A percentile compares a stretch with the other conserved stretches of the same genome.
Evolutionary conservation across 148 eudicot genomes (phyloP).

Genomic region (Selenicereus undatus): DNA sequence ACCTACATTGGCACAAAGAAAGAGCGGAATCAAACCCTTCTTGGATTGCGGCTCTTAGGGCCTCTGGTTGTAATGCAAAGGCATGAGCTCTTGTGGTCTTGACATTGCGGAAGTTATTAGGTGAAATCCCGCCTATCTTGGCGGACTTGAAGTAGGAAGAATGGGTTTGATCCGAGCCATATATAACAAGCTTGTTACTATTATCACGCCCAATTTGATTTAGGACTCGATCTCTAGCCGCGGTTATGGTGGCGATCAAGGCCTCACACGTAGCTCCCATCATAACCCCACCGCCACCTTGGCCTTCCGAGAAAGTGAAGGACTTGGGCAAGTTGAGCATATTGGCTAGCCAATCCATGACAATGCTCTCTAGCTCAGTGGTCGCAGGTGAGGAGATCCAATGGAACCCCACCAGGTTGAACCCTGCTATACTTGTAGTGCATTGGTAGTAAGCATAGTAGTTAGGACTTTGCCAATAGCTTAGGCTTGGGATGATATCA

Average conservation of each 20-base stretch:
- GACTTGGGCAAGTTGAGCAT: constrained; percentile 26
- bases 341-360: constrained; percentile 39
- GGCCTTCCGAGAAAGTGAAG: constrained; percentile 24
- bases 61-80: constrained; percentile 13
- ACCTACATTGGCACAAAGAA: constrained; percentile 41
- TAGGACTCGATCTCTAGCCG: constrained; percentile 25
- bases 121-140: constrained; percentile 33
- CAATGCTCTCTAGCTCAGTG: constrained; percentile 36
- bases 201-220: constrained; percentile 13
- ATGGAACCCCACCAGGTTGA: constrained; percentile 36
- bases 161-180: constrained; percentile 43
- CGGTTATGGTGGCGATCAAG: constrained; percentile 25
- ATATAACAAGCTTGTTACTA: constrained; percentile 33
- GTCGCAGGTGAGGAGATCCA: constrained; percentile 40
- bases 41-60: constrained; percentile 11
- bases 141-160: constrained; percentile 28
- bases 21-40: constrained; percentile 33
- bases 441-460: constrained; percentile 32
- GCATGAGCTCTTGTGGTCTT: constrained; percentile 8
- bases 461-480: constrained; percentile 44
- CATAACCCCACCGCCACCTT: constrained; percentile 32
- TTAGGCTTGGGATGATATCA: constrained; percentile 31
- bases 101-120: constrained; percentile 26
- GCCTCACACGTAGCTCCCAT: constrained; percentile 43
- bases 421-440: constrained; percentile 28